Evolutionary conservation across 176 grass and related monocot species (phyloP).

Genomic region (Carex kokanica): DNA sequence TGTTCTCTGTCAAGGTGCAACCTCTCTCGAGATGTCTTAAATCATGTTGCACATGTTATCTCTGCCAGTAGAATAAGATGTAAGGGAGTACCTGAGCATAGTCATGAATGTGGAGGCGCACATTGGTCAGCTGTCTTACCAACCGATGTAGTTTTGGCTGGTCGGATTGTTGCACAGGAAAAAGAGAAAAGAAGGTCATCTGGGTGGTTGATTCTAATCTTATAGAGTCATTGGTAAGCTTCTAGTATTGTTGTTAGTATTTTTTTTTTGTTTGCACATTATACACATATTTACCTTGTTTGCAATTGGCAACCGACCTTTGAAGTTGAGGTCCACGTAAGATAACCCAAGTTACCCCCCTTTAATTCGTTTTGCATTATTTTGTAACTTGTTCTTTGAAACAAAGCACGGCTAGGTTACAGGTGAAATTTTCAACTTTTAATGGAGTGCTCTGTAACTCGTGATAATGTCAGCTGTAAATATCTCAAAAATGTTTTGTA

Average conservation of each 20-base stretch:
- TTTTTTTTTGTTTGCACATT: slow-evolving; percentile 5
- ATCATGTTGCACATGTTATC: slow-evolving; percentile 33
- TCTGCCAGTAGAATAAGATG: slow-evolving; percentile 29
- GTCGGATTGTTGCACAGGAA: slow-evolving; percentile 48
- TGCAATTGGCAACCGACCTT: not conserved
- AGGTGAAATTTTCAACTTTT: not conserved
- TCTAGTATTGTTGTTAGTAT: slow-evolving; percentile 22
- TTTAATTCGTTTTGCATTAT: not conserved
- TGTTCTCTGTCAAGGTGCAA: slow-evolving; percentile 22
- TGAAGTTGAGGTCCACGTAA: not conserved
- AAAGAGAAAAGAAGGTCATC: slow-evolving; percentile 48
- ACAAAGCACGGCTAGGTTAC: not conserved
- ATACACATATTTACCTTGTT: not conserved
- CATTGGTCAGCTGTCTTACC: slow-evolving; percentile 93
- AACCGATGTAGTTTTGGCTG: slow-evolving; percentile 83
- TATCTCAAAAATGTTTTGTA: not conserved
- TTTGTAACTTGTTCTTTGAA: not conserved
- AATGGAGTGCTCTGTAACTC: not conserved
- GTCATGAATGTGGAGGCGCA: slow-evolving; percentile 86
- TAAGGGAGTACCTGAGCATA: slow-evolving; percentile 63
- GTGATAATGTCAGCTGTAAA: not conserved
- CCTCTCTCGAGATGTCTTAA: slow-evolving; percentile 32
- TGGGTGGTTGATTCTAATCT: slow-evolving; percentile 35
- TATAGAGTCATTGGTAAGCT: slow-evolving; percentile 47
- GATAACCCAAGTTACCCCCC: not conserved